Conservation (phyloP, 805 yeast genomes). For the Saccharomycopsis sp. region DNA sequence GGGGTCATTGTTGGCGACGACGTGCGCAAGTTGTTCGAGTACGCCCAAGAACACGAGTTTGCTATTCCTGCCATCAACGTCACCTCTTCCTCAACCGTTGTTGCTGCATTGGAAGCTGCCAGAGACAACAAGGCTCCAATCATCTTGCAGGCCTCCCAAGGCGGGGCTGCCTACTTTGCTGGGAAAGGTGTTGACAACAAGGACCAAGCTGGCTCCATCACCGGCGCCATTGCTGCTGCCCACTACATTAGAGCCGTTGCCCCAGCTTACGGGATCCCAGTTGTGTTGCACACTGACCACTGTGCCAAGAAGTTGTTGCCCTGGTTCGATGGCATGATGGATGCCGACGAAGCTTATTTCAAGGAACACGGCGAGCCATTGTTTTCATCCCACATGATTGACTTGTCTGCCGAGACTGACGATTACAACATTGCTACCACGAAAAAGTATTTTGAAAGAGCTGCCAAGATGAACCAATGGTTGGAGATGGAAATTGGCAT, state of each 20-base stretch:
- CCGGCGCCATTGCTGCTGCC: constrained; percentile 95
- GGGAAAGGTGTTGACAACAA: constrained; percentile 97
- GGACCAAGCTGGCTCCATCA: constrained; percentile 89
- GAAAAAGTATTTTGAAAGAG: constrained; percentile 89
- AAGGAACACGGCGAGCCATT: constrained; percentile 84
- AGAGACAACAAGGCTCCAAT: constrained; percentile 92
- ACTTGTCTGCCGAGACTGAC: constrained; percentile 92
- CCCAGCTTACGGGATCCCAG: constrained; percentile 94
- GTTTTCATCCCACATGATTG: constrained; percentile 98
- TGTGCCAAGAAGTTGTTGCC: constrained; percentile 97
- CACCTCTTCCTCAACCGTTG: constrained; percentile 93
- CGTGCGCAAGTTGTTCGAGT: constrained; percentile 71
- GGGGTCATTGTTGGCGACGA: constrained; percentile 99
- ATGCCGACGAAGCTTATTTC: constrained; percentile 91
- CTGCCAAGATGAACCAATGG: constrained; percentile 92
- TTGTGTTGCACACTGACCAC: constrained; percentile 94
- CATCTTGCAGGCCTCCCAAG: constrained; percentile 93
- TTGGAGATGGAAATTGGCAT: constrained; percentile 99
- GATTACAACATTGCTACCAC: constrained; percentile 92
- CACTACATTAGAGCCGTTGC: constrained; percentile 96
- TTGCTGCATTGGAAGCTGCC: constrained; percentile 96
- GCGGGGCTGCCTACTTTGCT: constrained; percentile 99
- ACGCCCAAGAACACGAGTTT: constrained; percentile 86
- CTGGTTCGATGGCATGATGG: constrained; percentile 98
- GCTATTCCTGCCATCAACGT: constrained; percentile 99